Conservation (phyloP, 2,329 filamentous ascomycete species). For the Gremmenia infestans region DNA sequence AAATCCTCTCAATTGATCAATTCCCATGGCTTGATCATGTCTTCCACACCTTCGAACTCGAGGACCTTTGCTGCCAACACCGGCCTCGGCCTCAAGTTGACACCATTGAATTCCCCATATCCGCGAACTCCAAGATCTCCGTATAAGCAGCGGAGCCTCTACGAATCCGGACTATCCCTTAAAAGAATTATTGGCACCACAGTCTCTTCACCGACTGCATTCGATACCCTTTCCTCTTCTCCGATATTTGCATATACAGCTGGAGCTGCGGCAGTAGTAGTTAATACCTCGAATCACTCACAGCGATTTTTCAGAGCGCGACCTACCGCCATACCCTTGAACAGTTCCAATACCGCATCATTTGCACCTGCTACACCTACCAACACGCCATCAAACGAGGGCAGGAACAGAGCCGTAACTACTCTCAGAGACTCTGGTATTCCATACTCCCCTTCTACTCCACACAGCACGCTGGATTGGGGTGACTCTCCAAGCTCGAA, state of each 20-base stretch:
- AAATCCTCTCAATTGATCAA: slow-evolving; percentile 10
- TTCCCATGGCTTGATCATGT: slow-evolving; percentile 31
- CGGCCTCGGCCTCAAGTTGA: slow-evolving; percentile 51
- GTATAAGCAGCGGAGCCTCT: slow-evolving; percentile 38
- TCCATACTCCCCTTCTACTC: slow-evolving; percentile 32
- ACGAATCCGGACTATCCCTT: slow-evolving; percentile 62
- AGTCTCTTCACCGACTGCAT: slow-evolving; percentile 75
- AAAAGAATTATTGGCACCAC: slow-evolving; percentile 89
- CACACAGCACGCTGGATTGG: slow-evolving; percentile 42
- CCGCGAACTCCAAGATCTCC: slow-evolving; percentile 60
- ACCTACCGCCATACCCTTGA: slow-evolving; percentile 65
- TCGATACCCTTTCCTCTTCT: slow-evolving; percentile 71
- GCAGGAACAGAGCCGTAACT: slow-evolving; percentile 51
- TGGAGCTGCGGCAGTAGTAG: slow-evolving; percentile 88
- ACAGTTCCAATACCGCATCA: slow-evolving; percentile 46
- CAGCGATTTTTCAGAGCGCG: slow-evolving; percentile 91
- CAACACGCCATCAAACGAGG: slow-evolving; percentile 54
- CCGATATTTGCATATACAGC: slow-evolving; percentile 81
- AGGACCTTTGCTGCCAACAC: slow-evolving; percentile 30
- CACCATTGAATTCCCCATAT: slow-evolving; percentile 73
- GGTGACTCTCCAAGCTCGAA: slow-evolving; percentile 61
- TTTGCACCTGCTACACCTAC: slow-evolving; percentile 51
- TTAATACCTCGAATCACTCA: slow-evolving; percentile 56
- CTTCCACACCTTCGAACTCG: slow-evolving; percentile 31
- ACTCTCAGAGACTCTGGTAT: slow-evolving; percentile 42